Percentiles rank a stretch among this genome's conserved stretches.
Conservation (phyloP, 2,329 filamentous ascomycete species). For the Paraphaeosphaeria sporulosa region DNA sequence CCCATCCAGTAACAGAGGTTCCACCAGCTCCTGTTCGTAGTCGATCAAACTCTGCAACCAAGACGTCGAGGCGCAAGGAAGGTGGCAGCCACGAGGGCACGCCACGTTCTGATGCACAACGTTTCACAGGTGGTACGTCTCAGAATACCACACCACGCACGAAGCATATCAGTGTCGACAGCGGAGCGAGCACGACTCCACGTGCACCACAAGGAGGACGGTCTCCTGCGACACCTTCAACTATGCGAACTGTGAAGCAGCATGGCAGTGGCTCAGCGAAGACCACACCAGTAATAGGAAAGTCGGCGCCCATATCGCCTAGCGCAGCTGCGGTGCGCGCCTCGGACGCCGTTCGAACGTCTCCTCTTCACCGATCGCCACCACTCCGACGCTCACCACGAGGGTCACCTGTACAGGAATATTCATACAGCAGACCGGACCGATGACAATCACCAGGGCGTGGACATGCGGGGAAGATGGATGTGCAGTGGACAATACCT, state of each 20-base stretch:
- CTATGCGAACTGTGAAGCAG: slow-evolving; percentile 36
- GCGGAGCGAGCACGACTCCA: slow-evolving; percentile 43
- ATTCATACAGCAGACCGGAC: slow-evolving; percentile 33
- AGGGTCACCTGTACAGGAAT: slow-evolving; percentile 37
- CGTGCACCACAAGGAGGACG: slow-evolving; percentile 40
- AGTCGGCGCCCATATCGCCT: slow-evolving; percentile 35
- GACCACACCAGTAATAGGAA: slow-evolving; percentile 32
- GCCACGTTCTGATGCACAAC: slow-evolving; percentile 34
- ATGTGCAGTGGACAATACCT: slow-evolving; percentile 45
- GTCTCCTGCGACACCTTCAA: slow-evolving; percentile 44
- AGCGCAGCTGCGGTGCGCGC: slow-evolving; percentile 40
- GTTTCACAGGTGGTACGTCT: slow-evolving; percentile 33
- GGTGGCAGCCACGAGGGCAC: slow-evolving; percentile 36
- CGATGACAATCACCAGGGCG: slow-evolving; percentile 44
- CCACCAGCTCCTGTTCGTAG: slow-evolving; percentile 32
- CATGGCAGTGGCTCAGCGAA: slow-evolving; percentile 40
- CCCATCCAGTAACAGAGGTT: slow-evolving; percentile 27
- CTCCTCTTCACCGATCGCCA: slow-evolving; percentile 43
- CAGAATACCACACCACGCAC: slow-evolving; percentile 44
- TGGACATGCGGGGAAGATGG: slow-evolving; percentile 44
- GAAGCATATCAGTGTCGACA: slow-evolving; percentile 39
- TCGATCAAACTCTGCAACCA: slow-evolving; percentile 38
- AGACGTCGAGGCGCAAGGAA: slow-evolving; percentile 31
- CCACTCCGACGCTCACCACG: slow-evolving; percentile 38
- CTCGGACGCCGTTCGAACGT: slow-evolving; percentile 36